Base-by-base conservation (phyloP, 2,329 filamentous ascomycete genomes). In the Stenocarpella maydis region DNA sequence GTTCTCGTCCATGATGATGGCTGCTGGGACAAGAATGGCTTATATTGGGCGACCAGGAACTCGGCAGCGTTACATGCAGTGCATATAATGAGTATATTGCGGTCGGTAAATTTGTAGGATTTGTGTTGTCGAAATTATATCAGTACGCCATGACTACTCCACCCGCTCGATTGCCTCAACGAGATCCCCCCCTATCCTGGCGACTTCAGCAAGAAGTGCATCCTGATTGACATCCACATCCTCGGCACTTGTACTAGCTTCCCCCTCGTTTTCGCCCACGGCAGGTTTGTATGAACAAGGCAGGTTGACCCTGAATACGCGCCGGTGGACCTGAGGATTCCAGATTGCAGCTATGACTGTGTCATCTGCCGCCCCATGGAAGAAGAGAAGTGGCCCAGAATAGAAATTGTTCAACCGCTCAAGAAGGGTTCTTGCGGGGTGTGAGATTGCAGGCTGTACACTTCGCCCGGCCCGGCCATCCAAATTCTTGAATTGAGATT, bases 401-500 rank as follows among this genome's bases (percentile, higher is more conserved):
- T 94, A 98, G 2, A 89, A 78, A 4, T 81, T 82, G 72, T 88
- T 83, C 15, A 98, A 82, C 75, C 96, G 92, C 19, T 83, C 80
- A 19, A 94, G 79, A 69, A 95, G 90, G 10, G 89, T 82, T 10
- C 83, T 80, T 1, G 90, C 82, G 0, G 92, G 88, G n/a, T 90
- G 84, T 26, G 87, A 86, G 2, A 88, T 86, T 5, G 90, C 75
- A 41, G 85, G 84, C 12, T 80, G 79, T 71, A 76, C 80, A 65
- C 75, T 79, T 72, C 78, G 77, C 60, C 82, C 80, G n/a, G 82
- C 84, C 68, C 86, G 85, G 37, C 88, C 82, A 73, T 91, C 88
- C 41, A 98, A 84, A 77, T 98, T 98, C 81, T 97, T 97, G 84
- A 91, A 98, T 37, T 86, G 85, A 0, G 84, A 80, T 55, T 82